Evolutionary conservation across 192 early-diverging fungal genomes (phyloP).

Genomic region (Backusella tuberculispora): DNA sequence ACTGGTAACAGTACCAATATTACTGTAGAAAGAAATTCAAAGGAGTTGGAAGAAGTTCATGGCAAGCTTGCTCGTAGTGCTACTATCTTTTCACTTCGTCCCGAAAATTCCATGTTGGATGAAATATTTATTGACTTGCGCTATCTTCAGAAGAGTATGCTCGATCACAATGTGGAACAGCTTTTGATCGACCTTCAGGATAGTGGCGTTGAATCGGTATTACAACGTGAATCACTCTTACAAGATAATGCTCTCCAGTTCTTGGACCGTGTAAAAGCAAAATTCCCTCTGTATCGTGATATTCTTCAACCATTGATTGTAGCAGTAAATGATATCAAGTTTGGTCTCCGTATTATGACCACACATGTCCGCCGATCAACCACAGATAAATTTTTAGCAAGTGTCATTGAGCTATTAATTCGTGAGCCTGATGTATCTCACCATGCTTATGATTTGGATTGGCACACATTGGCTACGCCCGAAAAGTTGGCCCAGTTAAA

Average conservation of each 20-base stretch:
- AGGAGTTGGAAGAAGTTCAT: constrained; percentile 40
- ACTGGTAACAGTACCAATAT: constrained; percentile 62
- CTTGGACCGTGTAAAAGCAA: constrained; percentile 61
- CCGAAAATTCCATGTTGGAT: constrained; percentile 63
- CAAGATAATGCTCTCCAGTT: constrained; percentile 73
- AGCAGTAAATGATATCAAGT: constrained; percentile 76
- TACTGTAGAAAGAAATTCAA: constrained; percentile 35
- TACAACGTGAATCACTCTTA: constrained; percentile 64
- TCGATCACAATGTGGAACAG: constrained; percentile 41
- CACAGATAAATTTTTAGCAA: constrained; percentile 27
- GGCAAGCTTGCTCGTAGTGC: constrained; percentile 43
- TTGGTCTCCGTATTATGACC: constrained; percentile 66
- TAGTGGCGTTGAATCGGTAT: constrained; percentile 41
- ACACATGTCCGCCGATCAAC: constrained; percentile 16
- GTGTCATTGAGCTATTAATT: constrained; percentile 45
- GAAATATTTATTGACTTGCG: constrained; percentile 56
- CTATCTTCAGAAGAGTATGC: constrained; percentile 37
- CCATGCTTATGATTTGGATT: constrained; percentile 41
- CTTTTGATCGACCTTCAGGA: constrained; percentile 53
- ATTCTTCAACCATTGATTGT: constrained; percentile 70
- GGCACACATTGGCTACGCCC: constrained; percentile 47
- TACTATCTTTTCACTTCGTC: constrained; percentile 63
- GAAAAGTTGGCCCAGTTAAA: constrained; percentile 46
- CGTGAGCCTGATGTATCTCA: constrained; percentile 43
- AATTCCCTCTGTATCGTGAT: constrained; percentile 79